Conservation (phyloP, 805 yeast genomes). For the Candida awuae region DNA sequence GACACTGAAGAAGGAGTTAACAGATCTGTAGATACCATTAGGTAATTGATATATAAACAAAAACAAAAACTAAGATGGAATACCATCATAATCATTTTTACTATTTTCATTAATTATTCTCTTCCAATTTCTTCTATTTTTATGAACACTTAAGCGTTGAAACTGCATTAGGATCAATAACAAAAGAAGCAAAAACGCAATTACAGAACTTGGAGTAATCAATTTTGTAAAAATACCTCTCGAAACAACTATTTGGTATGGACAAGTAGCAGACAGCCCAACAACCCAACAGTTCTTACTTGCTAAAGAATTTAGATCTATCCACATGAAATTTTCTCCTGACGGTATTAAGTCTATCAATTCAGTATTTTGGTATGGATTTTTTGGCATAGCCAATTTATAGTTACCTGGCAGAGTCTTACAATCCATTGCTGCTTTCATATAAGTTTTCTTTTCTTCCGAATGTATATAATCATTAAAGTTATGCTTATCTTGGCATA, state of each 20-base stretch:
- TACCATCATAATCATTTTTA: constrained; percentile 73
- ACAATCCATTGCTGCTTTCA: constrained; percentile 31
- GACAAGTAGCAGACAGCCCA: constrained; percentile 71
- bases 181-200: constrained; percentile 44
- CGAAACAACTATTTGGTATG: constrained; percentile 54
- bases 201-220: constrained; percentile 59
- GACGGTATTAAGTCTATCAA: constrained; percentile 18
- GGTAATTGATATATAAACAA: no score
- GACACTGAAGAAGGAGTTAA: constrained; percentile 52
- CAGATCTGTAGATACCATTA: constrained; percentile 19
- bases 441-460: constrained; percentile 32
- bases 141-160: constrained; percentile 59
- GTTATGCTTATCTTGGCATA: constrained; percentile 43
- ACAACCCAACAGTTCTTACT: constrained; percentile 83
- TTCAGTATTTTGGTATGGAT: constrained; percentile 38
- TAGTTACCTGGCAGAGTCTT: constrained; percentile 22
- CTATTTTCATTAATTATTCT: constrained; percentile 46
- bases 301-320: constrained; percentile 72
- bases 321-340: constrained; percentile 50
- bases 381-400: constrained; percentile 40
- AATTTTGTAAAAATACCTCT: constrained; percentile 50
- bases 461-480: constrained; percentile 40
- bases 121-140: constrained; percentile 60
- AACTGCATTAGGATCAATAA: constrained; percentile 49
- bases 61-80: constrained; percentile 51